Conservation (phyloP, 164 flowering plant genomes). For the Santalum album region DNA sequence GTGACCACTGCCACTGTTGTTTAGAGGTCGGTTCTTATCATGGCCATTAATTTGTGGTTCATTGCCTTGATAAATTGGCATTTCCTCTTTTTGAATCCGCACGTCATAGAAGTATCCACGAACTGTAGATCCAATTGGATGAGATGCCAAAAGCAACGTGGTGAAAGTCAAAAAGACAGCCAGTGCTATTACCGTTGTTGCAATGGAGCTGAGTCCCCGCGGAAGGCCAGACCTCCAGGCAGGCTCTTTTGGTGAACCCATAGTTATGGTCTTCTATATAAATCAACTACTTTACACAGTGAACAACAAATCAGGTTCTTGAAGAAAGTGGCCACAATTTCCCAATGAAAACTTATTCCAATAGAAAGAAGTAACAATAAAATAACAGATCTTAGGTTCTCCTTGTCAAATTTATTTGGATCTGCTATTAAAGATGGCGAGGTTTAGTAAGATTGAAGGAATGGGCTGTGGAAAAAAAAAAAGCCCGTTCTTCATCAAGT, state of each 20-base stretch:
- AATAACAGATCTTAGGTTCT: too few species aligned
- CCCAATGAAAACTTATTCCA: too few species aligned
- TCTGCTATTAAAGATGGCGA: too few species aligned
- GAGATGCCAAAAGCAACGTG: constrained; percentile 44
- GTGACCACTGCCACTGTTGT: background rate
- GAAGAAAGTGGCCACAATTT: too few species aligned
- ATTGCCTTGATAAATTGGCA: background rate
- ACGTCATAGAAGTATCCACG: constrained; percentile 36
- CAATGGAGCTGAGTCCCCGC: constrained; percentile 34
- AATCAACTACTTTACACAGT: too few species aligned
- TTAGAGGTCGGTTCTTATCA: background rate
- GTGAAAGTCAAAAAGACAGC: constrained; percentile 55
- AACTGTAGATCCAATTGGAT: constrained; percentile 53
- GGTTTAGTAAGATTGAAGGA: too few species aligned
- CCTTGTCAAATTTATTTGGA: too few species aligned
- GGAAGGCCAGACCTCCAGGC: constrained; percentile 29
- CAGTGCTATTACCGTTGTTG: constrained; percentile 40
- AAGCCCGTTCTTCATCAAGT: too few species aligned
- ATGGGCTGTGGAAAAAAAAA: too few species aligned
- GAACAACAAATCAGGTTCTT: too few species aligned
- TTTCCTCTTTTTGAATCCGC: constrained; percentile 13
- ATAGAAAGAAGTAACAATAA: too few species aligned
- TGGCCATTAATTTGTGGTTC: background rate
- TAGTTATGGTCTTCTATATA: constrained; percentile 20
- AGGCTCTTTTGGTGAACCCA: constrained; percentile 29